A percentile compares a stretch with the other conserved stretches of the same genome.
These are phyloP conservation scores for Violaceomyces palustris DNA, from an alignment of 1,284 basidiomycete genomes.

Conservation along the genomic window DNA sequence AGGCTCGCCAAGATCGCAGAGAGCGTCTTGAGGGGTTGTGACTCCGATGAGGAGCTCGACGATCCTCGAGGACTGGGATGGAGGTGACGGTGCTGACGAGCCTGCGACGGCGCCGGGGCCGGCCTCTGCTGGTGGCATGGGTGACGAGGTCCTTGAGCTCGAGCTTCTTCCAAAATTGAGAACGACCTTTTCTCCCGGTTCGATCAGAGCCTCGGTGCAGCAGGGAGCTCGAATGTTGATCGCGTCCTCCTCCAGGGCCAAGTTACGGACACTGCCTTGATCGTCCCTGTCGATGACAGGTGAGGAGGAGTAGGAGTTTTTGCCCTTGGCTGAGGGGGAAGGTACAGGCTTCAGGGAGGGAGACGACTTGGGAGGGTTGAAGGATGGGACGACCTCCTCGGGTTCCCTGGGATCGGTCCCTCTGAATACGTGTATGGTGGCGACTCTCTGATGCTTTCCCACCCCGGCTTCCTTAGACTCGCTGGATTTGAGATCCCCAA, in stretches of 20 bases:
- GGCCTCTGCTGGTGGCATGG: neutral
- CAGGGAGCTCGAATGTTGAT: constrained; percentile 15
- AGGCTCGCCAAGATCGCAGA: constrained; percentile 21
- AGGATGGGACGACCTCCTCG: constrained; percentile 18
- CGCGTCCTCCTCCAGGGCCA: constrained; percentile 17
- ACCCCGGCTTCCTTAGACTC: constrained; percentile 7
- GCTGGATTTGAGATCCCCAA: no score
- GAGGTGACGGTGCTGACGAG: neutral
- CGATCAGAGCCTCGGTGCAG: constrained; percentile 9
- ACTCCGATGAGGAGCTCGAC: constrained; percentile 18
- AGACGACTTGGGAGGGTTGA: no score
- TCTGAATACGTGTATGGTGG: constrained; percentile 23
- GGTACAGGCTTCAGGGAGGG: no score
- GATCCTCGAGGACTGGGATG: neutral
- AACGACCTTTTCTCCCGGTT: constrained; percentile 6
- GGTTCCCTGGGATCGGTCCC: constrained; percentile 15
- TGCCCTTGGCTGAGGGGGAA: no score
- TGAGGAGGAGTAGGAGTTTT: no score
- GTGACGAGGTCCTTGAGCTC: constrained; percentile 2
- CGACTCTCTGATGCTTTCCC: constrained; percentile 25
- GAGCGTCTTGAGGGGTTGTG: constrained; percentile 27
- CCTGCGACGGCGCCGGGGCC: neutral
- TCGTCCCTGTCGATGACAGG: no score
- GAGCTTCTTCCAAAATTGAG: constrained; percentile 12
- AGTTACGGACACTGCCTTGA: no score